These are phyloP conservation scores for Reutealis trisperma DNA, from an alignment of 345 rosid genomes.

Conservation along the genomic window DNA sequence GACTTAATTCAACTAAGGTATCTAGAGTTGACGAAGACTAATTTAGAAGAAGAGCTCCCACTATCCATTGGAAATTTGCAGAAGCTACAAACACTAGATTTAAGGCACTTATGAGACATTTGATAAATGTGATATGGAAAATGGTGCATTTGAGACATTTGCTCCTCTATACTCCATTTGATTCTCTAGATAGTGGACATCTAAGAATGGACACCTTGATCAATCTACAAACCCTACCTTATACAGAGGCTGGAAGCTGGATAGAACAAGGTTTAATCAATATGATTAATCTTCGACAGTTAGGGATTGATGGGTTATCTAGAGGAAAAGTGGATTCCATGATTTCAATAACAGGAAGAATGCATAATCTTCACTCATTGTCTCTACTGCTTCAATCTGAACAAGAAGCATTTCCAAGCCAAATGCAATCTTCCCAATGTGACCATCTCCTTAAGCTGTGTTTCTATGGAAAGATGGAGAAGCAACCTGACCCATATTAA, in stretches of 20 bases:
- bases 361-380: constrained; percentile 21
- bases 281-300: neutral
- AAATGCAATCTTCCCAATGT: neutral
- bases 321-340: neutral
- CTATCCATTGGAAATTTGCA: constrained; percentile 13
- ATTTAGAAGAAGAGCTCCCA: constrained; percentile 19
- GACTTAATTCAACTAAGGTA: constrained; percentile 27
- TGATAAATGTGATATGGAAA: neutral
- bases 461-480: constrained; percentile 25
- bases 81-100: constrained; percentile 24
- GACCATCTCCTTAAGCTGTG: constrained; percentile 20
- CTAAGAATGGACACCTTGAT: neutral
- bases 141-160: neutral
- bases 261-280: neutral
- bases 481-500: neutral
- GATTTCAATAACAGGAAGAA: neutral
- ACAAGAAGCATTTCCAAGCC: constrained; percentile 14
- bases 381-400: constrained; percentile 18
- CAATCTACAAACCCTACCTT: neutral
- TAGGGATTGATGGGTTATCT: neutral
- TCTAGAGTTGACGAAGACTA: constrained; percentile 15
- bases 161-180: neutral
- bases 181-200: neutral
- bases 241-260: constrained; percentile 1
- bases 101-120: too few relatives aligned